Conservation (phyloP, 176 grass and related monocot genomes). For the Carex kokanica region DNA sequence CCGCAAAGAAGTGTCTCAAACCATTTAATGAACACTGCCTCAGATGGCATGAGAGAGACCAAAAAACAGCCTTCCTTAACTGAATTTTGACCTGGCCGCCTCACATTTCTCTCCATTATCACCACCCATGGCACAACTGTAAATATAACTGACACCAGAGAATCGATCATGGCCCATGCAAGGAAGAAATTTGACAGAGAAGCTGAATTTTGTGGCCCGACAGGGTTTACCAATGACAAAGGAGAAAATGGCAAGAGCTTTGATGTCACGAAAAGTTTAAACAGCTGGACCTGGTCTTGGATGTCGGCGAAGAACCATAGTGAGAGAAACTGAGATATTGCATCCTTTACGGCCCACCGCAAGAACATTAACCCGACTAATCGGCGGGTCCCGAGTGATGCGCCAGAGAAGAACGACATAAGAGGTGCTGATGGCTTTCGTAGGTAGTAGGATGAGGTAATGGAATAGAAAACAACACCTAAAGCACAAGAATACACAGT, state of each 20-base stretch:
- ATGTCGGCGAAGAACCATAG: constrained; percentile 78
- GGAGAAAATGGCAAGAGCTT: constrained; percentile 82
- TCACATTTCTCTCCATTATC: constrained; percentile 70
- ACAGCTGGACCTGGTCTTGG: constrained; percentile 66
- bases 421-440: constrained; percentile 28
- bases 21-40: constrained; percentile 80
- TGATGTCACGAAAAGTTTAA: constrained; percentile 72
- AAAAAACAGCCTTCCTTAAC: constrained; percentile 89
- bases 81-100: constrained; percentile 52
- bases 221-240: constrained; percentile 46
- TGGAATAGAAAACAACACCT: constrained; percentile 55
- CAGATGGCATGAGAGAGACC: constrained; percentile 62
- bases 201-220: constrained; percentile 40
- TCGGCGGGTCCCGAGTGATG: constrained; percentile 36
- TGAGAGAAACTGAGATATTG: constrained; percentile 70
- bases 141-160: constrained; percentile 65
- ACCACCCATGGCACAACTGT: constrained; percentile 88
- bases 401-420: constrained; percentile 44
- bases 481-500: constrained; percentile 55
- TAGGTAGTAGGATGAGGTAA: constrained; percentile 35
- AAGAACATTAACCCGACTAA: constrained; percentile 66
- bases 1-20: constrained; percentile 76
- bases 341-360: constrained; percentile 71
- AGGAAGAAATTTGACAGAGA: constrained; percentile 65
- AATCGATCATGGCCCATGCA: constrained; percentile 71